Evolutionary conservation across 2,329 filamentous ascomycete species (phyloP).

Genomic region (Trichoderma arundinaceum): DNA sequence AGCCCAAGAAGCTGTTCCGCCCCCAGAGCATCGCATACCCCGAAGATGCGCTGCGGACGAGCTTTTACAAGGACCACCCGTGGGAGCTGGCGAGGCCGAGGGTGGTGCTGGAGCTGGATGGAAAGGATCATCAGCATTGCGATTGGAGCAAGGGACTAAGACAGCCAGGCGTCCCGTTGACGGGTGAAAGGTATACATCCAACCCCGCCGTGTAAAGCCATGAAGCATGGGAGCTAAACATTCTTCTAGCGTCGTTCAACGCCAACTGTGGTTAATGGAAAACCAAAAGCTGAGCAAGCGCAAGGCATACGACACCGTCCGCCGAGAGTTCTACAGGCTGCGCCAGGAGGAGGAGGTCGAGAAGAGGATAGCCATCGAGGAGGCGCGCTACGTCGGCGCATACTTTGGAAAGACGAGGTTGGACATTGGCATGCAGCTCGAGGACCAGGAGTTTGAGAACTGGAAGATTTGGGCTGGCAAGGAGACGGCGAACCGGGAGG

Average conservation of each 20-base stretch:
- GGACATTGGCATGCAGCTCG: constrained; percentile 80
- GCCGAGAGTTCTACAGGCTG: constrained; percentile 87
- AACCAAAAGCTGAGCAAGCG: constrained; percentile 64
- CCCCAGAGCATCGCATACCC: constrained; percentile 79
- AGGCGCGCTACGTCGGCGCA: constrained; percentile 82
- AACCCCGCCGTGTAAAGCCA: not conserved
- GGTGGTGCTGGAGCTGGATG: constrained; percentile 82
- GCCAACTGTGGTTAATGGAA: constrained; percentile 84
- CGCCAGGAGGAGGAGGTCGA: constrained; percentile 84
- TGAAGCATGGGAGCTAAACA: not conserved
- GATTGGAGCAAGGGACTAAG: constrained; percentile 79
- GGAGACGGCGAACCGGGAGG: constrained; percentile 51
- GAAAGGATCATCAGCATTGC: constrained; percentile 75
- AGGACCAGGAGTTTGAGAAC: constrained; percentile 77
- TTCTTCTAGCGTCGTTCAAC: constrained; percentile 80
- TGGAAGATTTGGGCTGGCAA: constrained; percentile 82
- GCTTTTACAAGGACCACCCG: constrained; percentile 92
- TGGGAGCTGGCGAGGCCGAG: constrained; percentile 94
- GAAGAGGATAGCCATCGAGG: constrained; percentile 81
- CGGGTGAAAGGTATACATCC: constrained; percentile 76
- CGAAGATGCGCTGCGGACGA: constrained; percentile 79
- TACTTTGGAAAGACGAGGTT: constrained; percentile 81
- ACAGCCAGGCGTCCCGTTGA: constrained; percentile 76
- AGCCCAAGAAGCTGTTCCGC: constrained; percentile 76
- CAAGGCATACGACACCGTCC: constrained; percentile 82